Evolutionary conservation across 495 filamentous ascomycete genomes (phyloP).

Genomic region (Penicillium waksmanii): DNA sequence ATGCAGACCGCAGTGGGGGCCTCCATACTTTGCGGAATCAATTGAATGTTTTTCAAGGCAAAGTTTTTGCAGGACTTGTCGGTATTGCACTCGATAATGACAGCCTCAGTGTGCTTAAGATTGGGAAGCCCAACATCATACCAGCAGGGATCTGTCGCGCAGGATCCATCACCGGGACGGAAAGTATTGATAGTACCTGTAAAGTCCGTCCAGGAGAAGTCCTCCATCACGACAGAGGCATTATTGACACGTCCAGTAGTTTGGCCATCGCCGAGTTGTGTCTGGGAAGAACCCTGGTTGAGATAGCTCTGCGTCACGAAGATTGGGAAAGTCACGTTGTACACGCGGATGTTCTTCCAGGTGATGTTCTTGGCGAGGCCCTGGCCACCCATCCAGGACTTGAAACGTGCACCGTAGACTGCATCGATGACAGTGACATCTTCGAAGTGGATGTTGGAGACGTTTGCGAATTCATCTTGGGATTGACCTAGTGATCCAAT

Average conservation of each 20-base stretch:
- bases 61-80: constrained; percentile 41
- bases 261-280: constrained; percentile 21
- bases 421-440: constrained; percentile 44
- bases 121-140: constrained; percentile 39
- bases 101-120: constrained; percentile 41
- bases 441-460: constrained; percentile 44
- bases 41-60: constrained; percentile 29
- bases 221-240: constrained; percentile 39
- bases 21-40: constrained; percentile 39
- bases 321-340: constrained; percentile 51
- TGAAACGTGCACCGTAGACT: constrained; percentile 47
- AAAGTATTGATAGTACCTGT: constrained; percentile 45
- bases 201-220: constrained; percentile 45
- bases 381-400: constrained; percentile 45
- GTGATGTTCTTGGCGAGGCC: constrained; percentile 45
- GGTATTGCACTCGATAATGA: constrained; percentile 45
- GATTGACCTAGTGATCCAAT: constrained; percentile 46
- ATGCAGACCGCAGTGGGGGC: constrained; percentile 36
- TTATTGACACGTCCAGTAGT: constrained; percentile 27
- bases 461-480: constrained; percentile 33
- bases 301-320: constrained; percentile 48
- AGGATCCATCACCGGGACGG: constrained; percentile 44
- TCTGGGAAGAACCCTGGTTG: constrained; percentile 37
- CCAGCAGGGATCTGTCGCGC: constrained; percentile 46
- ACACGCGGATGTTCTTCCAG: constrained; percentile 46